Evolutionary conservation across 192 early-diverging fungal genomes (phyloP), one percentile per base, ranked within the genome.

Genomic region (Backusella sp.): DNA sequence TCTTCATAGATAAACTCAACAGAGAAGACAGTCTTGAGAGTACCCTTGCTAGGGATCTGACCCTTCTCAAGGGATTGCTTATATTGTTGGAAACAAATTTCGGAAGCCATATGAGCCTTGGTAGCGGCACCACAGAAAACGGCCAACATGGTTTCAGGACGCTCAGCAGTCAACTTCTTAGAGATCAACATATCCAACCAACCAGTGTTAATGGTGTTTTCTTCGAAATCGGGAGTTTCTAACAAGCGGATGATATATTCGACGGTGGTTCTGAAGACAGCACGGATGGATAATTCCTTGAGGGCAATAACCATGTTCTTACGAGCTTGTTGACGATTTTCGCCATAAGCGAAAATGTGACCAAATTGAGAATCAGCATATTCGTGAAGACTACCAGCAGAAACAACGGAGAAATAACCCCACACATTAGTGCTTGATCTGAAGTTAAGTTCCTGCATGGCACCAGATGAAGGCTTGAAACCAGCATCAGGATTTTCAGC

Each of bases 331-430:
- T 95, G 93, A 79, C 98, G 90, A 78, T 95, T 95, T 66, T 95
- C 93, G 53, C 98, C 98, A 78, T 98, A 99, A 12, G 97, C 91
- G 76, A 99, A 99, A 72, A 99, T 94, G 86, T 99, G 98, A 39
- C 98, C 98, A 78, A 99, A 99, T 85, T 99, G 98, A 32, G 95
- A 97, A 81, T 99, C 98, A n/a, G 98, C 98, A 88, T 93, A 99
- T 82, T 99, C 98, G 85, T 99, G 98, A 75, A 99, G 89, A 75
- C 96, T 97, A 76, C 98, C 97, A 36, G 93, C 91, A 30, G 95
- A 89, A 78, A 92, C 94, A 52, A 99, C 97, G 7, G 95, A 96
- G 85, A 99, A 99, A 88, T 98, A 98, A n/a, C 98, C 98, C 98
- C 98, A 98, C 37, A 99, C 98, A 72, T 98, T 98, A 53, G 91